Conservation (phyloP, 306 rosid species). For the Phaseolus lunatus region DNA sequence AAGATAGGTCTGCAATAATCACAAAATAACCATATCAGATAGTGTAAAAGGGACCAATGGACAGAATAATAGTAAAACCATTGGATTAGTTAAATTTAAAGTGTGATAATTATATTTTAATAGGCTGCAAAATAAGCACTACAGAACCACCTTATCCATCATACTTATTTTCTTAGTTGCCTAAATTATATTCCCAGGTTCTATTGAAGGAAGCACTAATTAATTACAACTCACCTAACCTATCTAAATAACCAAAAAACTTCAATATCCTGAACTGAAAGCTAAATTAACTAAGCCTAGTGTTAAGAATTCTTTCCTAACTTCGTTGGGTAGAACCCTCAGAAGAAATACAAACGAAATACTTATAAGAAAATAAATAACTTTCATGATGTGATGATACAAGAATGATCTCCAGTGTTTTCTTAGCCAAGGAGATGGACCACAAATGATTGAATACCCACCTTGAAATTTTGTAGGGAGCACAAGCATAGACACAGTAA, state of each 20-base stretch:
- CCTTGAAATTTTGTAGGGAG: constrained; percentile 5
- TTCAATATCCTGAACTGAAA: constrained; percentile 31
- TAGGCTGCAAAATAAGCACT: constrained; percentile 12
- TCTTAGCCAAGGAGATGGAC: neutral
- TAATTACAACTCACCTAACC: constrained; percentile 17
- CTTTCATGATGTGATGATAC: neutral
- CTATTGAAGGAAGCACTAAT: constrained; percentile 10
- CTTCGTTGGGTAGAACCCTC: neutral
- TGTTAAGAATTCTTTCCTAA: neutral
- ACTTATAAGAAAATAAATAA: neutral
- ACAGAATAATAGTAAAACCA: constrained; percentile 17
- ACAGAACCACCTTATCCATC: constrained; percentile 23
- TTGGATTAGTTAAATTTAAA: constrained; percentile 11
- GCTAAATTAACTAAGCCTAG: neutral
- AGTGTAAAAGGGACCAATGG: constrained; percentile 34
- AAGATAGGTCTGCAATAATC: constrained; percentile 67
- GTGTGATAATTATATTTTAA: neutral
- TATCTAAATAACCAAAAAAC: constrained; percentile 17
- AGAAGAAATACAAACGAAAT: neutral
- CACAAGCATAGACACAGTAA: neutral
- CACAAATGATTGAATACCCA: constrained; percentile 8
- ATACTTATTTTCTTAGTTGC: constrained; percentile 18
- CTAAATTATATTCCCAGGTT: constrained; percentile 15
- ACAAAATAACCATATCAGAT: constrained; percentile 43
- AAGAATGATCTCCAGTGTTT: constrained; percentile 12